phyloP scores from a whole-genome alignment of 2,329 filamentous ascomycete species.

The Claviceps purpurea region DNA sequence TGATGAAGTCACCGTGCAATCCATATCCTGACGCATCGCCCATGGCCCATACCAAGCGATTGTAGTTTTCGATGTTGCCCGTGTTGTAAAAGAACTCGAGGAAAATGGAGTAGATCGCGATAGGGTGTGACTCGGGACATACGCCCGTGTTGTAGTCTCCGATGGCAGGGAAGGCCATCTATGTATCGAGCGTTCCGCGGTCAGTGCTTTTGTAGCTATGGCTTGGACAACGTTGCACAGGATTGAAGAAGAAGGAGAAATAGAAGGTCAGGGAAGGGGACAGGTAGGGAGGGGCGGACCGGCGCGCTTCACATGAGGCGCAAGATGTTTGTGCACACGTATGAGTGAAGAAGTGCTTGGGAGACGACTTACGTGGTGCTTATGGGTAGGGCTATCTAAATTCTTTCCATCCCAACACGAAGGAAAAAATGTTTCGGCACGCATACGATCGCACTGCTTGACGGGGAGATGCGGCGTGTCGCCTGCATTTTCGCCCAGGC shows the following conservation, averaged over 20 bases:
- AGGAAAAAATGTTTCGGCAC: slow-evolving; percentile 43
- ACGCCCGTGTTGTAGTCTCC: slow-evolving; percentile 17
- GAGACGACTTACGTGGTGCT: slow-evolving; percentile 33
- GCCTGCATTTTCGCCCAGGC: slow-evolving; percentile 27
- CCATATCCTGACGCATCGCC: slow-evolving; percentile 17
- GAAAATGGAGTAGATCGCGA: slow-evolving; percentile 29
- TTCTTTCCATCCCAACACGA: slow-evolving; percentile 50
- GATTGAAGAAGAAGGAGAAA: background rate
- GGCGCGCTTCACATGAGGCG: no score
- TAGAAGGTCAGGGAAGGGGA: no score
- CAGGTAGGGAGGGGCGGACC: no score
- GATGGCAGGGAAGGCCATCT: slow-evolving; percentile 17
- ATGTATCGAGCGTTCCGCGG: background rate
- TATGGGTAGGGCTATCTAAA: slow-evolving; percentile 40
- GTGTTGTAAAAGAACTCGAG: slow-evolving; percentile 34
- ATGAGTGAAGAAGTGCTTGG: background rate
- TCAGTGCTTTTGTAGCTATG: background rate
- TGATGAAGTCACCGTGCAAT: slow-evolving; percentile 17
- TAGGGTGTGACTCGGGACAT: slow-evolving; percentile 28
- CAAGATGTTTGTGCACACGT: no score
- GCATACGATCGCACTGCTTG: slow-evolving; percentile 36
- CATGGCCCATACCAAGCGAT: slow-evolving; percentile 14
- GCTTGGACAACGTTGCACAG: no score
- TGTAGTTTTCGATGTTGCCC: slow-evolving; percentile 13
- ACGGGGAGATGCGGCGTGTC: slow-evolving; percentile 38